Percentiles rank a stretch among this genome's conserved stretches.
These are phyloP conservation scores for Amanita pallidorosea DNA, from an alignment of 768 basidiomycete species.

Conservation along the genomic window DNA sequence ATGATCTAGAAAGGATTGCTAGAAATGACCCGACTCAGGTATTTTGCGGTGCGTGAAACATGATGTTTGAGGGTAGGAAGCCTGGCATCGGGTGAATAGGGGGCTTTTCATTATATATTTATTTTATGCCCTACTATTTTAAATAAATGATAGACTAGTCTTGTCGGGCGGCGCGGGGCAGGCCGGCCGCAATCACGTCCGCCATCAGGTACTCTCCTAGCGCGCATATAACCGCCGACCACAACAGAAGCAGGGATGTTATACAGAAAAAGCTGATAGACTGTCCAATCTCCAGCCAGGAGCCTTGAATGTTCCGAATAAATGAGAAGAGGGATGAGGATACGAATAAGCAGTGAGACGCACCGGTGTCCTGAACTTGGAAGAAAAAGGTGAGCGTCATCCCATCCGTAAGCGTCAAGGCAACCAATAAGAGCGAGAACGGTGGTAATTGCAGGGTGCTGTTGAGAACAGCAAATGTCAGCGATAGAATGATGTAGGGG, in stretches of 20 bases:
- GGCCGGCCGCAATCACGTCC: constrained; percentile 16
- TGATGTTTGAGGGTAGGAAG: no score
- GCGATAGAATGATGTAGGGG: constrained; percentile 70
- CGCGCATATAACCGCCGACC: constrained; percentile 69
- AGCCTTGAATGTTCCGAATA: constrained; percentile 30
- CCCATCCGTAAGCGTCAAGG: constrained; percentile 63
- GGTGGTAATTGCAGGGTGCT: constrained; percentile 58
- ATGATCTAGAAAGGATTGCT: no score
- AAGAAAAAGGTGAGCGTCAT: constrained; percentile 83
- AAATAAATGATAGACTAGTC: background rate
- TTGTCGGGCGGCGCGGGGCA: background rate
- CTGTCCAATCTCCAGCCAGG: constrained; percentile 86
- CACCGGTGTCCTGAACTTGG: constrained; percentile 71
- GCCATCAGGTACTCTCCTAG: constrained; percentile 64
- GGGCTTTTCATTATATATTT: no score
- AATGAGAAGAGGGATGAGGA: constrained; percentile 3
- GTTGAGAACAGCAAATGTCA: constrained; percentile 59
- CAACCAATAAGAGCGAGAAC: constrained; percentile 72
- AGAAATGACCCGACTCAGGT: no score
- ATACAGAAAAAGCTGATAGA: constrained; percentile 85
- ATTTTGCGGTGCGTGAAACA: no score
- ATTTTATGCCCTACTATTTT: no score
- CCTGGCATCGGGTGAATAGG: no score
- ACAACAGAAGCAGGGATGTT: constrained; percentile 65
- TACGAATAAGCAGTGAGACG: constrained; percentile 5